Base-by-base conservation (phyloP, 2,329 filamentous ascomycete genomes). In the Fusarium udum region DNA sequence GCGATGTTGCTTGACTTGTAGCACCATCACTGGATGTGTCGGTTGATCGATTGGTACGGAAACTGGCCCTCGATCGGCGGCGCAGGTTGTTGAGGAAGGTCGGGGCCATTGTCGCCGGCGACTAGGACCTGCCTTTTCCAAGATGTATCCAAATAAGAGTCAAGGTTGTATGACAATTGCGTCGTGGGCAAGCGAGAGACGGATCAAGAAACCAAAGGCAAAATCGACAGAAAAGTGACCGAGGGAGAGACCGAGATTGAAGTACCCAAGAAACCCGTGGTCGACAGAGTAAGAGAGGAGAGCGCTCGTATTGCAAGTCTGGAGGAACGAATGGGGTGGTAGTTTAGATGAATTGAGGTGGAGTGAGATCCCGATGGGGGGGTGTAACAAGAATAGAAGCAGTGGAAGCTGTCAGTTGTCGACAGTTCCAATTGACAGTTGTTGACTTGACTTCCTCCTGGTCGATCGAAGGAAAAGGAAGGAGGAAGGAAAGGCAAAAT, bases 51-150 rank as follows among this genome's bases (percentile, higher is more conserved):
- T 89, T 88, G 53, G 90, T 91, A 67, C 88, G 90, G 83, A 95
- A 92, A 85, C 91, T 95, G 69, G 91, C 89, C 81, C 87, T 92
- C 64, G 93, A 96, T 77, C 92, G 91, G 76, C 93, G 90, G 77
- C 93, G 92, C 64, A 97, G 84, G 79, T 92, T 91, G 75, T 82
- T 88, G 70, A 96, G 87, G 79, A 97, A 93, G 48, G 91, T 84
- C 39, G 89, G 87, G 63, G 88, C 85, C 89, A 91, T 91, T 73
- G 72, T 71, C 74, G 73, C 67, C 72, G 58, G 67, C 75, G 61
- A 76, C 61, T 73, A 58, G 63, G 62, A 69, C 55, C 66, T 75
- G 43, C 60, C 63, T 45, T 73, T 64, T 61, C 61, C 37, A 66
- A 58, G 48, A 46, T 57, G 46, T 40, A 51, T 58, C 51, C 24